Evolutionary conservation across 169 alveolate genomes (phyloP).

Genomic region (Neospora caninum): DNA sequence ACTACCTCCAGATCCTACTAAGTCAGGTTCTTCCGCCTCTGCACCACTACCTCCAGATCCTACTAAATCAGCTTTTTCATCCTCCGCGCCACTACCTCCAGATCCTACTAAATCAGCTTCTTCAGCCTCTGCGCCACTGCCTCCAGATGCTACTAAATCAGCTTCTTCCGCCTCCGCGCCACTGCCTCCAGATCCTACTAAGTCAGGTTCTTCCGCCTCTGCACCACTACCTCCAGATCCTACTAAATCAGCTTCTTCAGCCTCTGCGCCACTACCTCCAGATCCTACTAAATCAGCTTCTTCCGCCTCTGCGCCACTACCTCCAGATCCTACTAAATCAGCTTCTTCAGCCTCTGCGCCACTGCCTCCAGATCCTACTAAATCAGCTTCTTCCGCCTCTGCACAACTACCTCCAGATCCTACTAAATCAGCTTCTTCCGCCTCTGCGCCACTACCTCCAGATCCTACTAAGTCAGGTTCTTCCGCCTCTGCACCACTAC

Average conservation of each 20-base stretch:
- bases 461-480: neutral
- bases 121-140: neutral
- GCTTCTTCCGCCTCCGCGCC: neutral
- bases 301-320: neutral
- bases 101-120: neutral
- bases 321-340: neutral
- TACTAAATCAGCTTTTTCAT: neutral
- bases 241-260: neutral
- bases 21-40: neutral
- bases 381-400: neutral
- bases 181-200: conserved; percentile 1
- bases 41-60: neutral
- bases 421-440: too few species aligned
- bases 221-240: conserved; percentile 24
- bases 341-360: neutral
- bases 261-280: neutral
- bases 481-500: neutral
- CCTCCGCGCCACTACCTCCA: conserved; percentile 20
- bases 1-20: conserved; percentile 4
- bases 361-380: conserved; percentile 3
- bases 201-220: neutral
- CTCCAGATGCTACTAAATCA: neutral
- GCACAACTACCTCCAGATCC: neutral
- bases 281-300: neutral
- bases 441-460: conserved; percentile 6